phyloP scores from a whole-genome alignment of 2,329 filamentous ascomycete species.

The Pseudocercospora fijiensis region DNA sequence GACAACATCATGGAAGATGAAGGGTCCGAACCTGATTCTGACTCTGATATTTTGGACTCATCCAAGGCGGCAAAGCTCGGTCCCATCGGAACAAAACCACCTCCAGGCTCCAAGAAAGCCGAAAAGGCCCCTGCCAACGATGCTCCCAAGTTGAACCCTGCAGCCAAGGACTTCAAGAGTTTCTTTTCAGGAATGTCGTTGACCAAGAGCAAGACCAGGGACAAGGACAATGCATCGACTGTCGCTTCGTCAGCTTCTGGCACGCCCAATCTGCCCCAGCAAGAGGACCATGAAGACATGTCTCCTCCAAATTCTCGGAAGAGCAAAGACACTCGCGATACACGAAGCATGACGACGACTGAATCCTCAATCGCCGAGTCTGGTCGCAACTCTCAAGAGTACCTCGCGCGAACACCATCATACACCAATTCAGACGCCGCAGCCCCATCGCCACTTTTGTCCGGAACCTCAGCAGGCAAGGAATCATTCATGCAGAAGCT shows the following conservation, averaged over 20 bases:
- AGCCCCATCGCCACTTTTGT: conserved; percentile 38
- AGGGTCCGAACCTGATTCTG: conserved; percentile 6
- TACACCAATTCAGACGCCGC: conserved; percentile 42
- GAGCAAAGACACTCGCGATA: conserved; percentile 47
- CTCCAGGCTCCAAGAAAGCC: conserved; percentile 42
- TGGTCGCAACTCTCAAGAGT: conserved; percentile 30
- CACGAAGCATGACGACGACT: conserved; percentile 41
- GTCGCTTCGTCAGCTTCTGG: conserved; percentile 23
- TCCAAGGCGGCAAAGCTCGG: conserved; percentile 57
- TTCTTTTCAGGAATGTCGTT: conserved; percentile 54
- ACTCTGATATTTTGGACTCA: conserved; percentile 41
- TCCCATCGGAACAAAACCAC: conserved; percentile 68
- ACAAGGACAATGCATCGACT: conserved; percentile 27
- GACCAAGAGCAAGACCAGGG: conserved; percentile 40
- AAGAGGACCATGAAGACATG: conserved; percentile 35
- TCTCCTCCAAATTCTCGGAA: conserved; percentile 42
- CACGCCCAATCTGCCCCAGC: conserved; percentile 25
- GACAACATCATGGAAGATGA: conserved; percentile 55
- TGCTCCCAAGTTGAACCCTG: conserved; percentile 72
- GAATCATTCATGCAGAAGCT: conserved; percentile 53
- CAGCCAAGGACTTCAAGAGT: conserved; percentile 82
- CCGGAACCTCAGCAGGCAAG: conserved; percentile 39
- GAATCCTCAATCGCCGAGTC: conserved; percentile 36
- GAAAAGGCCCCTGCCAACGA: conserved; percentile 29
- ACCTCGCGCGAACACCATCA: conserved; percentile 33